A percentile compares a stretch with the other conserved stretches of the same genome.
Conservation (phyloP, 495 filamentous ascomycete genomes). For the Talaromyces ruber region DNA sequence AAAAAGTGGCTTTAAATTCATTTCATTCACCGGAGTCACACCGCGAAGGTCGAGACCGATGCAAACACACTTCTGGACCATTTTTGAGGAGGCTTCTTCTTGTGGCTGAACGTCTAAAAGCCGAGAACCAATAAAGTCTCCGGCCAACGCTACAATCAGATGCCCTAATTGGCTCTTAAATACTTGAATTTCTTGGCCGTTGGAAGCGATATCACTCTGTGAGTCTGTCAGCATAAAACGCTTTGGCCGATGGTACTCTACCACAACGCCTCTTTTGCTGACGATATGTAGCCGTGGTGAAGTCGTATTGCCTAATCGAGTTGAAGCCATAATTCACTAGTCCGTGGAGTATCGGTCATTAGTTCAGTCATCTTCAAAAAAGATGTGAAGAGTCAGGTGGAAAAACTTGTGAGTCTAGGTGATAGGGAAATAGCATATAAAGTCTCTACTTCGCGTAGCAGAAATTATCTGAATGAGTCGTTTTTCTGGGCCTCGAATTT, state of each 20-base stretch:
- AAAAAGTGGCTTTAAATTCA: neutral
- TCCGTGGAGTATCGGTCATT: neutral
- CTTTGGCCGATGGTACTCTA: neutral
- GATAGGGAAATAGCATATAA: neutral
- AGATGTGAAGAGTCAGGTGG: neutral
- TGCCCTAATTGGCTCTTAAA: neutral
- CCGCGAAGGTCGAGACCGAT: neutral
- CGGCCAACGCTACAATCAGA: neutral
- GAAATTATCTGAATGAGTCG: neutral
- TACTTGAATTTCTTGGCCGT: neutral
- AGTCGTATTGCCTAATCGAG: neutral
- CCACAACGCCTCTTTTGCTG: neutral
- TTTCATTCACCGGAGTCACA: neutral
- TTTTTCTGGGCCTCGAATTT: neutral
- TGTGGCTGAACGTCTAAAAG: neutral
- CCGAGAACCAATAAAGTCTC: neutral
- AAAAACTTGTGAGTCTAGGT: neutral
- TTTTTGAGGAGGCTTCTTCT: neutral
- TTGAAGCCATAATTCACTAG: neutral
- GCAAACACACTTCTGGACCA: too few relatives aligned
- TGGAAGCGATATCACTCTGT: neutral
- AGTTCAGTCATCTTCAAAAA: neutral
- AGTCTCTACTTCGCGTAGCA: neutral
- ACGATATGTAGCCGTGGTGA: neutral
- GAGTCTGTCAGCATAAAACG: neutral